These are phyloP conservation scores for Scortechinia acanthostroma DNA, from an alignment of 2,329 filamentous ascomycete genomes.

Conservation along the genomic window DNA sequence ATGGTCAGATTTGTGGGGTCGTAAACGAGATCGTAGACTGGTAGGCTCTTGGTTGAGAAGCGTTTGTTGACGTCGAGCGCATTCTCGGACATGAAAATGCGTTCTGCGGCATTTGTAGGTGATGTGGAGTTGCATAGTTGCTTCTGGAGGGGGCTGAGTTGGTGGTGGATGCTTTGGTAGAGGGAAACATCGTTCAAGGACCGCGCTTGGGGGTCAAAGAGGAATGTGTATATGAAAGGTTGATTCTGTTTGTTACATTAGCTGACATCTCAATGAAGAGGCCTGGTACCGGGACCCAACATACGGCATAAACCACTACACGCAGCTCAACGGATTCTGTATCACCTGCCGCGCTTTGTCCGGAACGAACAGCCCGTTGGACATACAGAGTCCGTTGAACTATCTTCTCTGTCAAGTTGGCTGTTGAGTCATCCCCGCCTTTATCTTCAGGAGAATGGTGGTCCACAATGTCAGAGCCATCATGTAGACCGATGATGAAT, in stretches of 20 bases:
- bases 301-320: constrained; percentile 62
- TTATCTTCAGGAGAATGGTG: no score
- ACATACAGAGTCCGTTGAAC: neutral
- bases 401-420: neutral
- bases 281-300: constrained; percentile 5
- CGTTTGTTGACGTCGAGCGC: neutral
- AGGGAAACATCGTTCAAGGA: constrained; percentile 28
- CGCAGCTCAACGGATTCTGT: no score
- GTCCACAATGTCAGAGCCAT: no score
- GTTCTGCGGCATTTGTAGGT: constrained; percentile 24
- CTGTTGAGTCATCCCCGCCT: neutral
- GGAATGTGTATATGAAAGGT: constrained; percentile 72
- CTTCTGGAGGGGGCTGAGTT: constrained; percentile 35
- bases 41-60: constrained; percentile 13
- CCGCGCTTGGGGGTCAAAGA: constrained; percentile 45
- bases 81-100: constrained; percentile 16
- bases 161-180: constrained; percentile 36
- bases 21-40: constrained; percentile 53
- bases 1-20: constrained; percentile 49
- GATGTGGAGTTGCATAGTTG: constrained; percentile 34
- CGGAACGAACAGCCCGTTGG: neutral
- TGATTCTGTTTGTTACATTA: constrained; percentile 43
- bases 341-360: constrained; percentile 12
- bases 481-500: constrained; percentile 1
- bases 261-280: constrained; percentile 31